These are phyloP conservation scores for Pseudopediastrum boryanum DNA, from an alignment of 139 green algal genomes.

Conservation along the genomic window DNA sequence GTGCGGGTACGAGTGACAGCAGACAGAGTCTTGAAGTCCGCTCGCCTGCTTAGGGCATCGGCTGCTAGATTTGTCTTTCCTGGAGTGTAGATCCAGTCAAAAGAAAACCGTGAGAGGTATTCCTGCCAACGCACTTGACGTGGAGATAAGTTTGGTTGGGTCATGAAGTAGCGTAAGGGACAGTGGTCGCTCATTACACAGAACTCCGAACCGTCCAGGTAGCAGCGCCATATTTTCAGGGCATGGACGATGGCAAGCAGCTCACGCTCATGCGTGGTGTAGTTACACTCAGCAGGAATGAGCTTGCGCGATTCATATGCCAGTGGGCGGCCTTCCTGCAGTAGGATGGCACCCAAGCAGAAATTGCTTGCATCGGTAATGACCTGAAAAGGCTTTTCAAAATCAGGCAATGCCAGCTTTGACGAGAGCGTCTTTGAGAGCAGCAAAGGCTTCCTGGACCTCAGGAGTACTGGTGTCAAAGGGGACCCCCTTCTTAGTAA, in stretches of 20 bases:
- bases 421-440: too few relatives aligned
- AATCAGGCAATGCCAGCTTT: slow-evolving; percentile 34
- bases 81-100: too few relatives aligned
- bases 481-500: not conserved
- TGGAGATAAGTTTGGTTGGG: too few relatives aligned
- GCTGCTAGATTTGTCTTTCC: too few relatives aligned
- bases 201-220: slow-evolving; percentile 21
- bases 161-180: too few relatives aligned
- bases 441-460: slow-evolving; percentile 17
- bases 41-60: too few relatives aligned
- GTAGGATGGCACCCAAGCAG: slow-evolving; percentile 39
- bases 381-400: slow-evolving; percentile 37
- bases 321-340: slow-evolving; percentile 28
- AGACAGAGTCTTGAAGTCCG: too few relatives aligned
- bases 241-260: slow-evolving; percentile 44
- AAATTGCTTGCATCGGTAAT: slow-evolving; percentile 44
- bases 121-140: too few relatives aligned
- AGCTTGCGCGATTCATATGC: slow-evolving; percentile 35
- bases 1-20: too few relatives aligned
- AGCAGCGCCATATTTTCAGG: slow-evolving; percentile 38
- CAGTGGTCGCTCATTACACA: too few relatives aligned
- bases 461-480: not conserved
- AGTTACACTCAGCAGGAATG: slow-evolving; percentile 34
- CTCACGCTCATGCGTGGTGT: slow-evolving; percentile 39
- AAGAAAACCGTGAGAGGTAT: too few relatives aligned